Conservation (phyloP, 179 eudicot species). For the Amaranthus tricolor region DNA sequence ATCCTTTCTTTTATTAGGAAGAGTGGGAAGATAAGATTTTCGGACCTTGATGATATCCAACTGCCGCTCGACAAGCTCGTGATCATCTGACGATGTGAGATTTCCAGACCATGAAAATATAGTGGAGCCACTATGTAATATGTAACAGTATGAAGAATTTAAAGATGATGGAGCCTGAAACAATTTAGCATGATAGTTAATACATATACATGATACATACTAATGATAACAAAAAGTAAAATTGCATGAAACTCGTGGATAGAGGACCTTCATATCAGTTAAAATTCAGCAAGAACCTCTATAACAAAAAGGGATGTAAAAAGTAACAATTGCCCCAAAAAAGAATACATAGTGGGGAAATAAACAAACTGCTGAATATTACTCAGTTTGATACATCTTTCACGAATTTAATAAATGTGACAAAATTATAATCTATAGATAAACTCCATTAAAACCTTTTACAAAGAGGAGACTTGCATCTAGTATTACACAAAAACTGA, state of each 20-base stretch:
- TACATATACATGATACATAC: constrained; percentile 15
- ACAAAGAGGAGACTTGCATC: too few species aligned
- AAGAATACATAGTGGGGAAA: too few species aligned
- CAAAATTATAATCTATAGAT: too few species aligned
- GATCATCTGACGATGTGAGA: constrained; percentile 64
- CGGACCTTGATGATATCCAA: constrained; percentile 85
- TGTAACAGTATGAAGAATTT: constrained; percentile 90
- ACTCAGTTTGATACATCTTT: too few species aligned
- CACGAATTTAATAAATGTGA: too few species aligned
- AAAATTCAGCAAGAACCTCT: too few species aligned
- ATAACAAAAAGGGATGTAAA: too few species aligned
- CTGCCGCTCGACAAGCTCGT: constrained; percentile 89
- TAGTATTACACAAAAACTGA: too few species aligned
- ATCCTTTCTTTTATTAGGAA: not conserved
- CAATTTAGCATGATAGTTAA: constrained; percentile 14
- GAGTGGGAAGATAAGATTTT: constrained; percentile 1
- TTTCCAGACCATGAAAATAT: constrained; percentile 84
- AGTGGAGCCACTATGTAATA: constrained; percentile 75
- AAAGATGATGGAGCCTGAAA: constrained; percentile 83
- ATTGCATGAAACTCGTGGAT: not conserved
- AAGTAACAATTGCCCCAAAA: too few species aligned
- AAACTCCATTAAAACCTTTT: too few species aligned
- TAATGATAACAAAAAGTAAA: constrained; percentile 6
- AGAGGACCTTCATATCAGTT: too few species aligned
- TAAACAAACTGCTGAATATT: too few species aligned